These are phyloP conservation scores for Echria macrotheca DNA, from an alignment of 495 filamentous ascomycete genomes.

Conservation along the genomic window DNA sequence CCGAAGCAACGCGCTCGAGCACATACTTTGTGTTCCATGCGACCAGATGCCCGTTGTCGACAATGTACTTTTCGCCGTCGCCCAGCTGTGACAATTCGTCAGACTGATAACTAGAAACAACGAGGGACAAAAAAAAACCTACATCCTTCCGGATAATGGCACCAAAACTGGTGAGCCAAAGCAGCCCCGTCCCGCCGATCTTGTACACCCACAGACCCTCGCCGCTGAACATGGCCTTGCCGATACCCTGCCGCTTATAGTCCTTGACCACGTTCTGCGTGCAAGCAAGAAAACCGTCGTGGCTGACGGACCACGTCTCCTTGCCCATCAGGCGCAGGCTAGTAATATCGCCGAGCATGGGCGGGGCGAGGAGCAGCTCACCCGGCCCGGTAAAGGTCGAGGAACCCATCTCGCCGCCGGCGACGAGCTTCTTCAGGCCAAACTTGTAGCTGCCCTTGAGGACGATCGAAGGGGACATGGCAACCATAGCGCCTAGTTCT, in stretches of 20 bases:
- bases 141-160: conserved; percentile 96
- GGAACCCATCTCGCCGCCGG: conserved; percentile 71
- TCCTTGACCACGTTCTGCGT: conserved; percentile 78
- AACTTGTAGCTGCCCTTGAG: conserved; percentile 78
- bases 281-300: conserved; percentile 70
- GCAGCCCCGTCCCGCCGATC: conserved; percentile 68
- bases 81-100: conserved; percentile 48
- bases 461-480: conserved; percentile 84
- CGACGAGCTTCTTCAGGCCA: conserved; percentile 76
- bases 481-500: conserved; percentile 83
- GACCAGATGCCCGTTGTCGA: conserved; percentile 94
- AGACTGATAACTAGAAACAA: too few species aligned
- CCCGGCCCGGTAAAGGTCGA: conserved; percentile 88
- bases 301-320: conserved; percentile 74
- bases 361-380: conserved; percentile 77
- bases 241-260: conserved; percentile 79
- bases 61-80: conserved; percentile 76
- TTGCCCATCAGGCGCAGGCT: conserved; percentile 63
- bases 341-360: conserved; percentile 79
- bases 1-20: conserved; percentile 81
- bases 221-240: conserved; percentile 88
- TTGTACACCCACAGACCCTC: conserved; percentile 92
- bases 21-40: conserved; percentile 96
- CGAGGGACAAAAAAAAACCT: conserved; percentile 34
- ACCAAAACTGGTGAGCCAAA: conserved; percentile 89